These are phyloP conservation scores for Lolium perenne DNA, from an alignment of 176 grass and related monocot genomes.

Conservation along the genomic window DNA sequence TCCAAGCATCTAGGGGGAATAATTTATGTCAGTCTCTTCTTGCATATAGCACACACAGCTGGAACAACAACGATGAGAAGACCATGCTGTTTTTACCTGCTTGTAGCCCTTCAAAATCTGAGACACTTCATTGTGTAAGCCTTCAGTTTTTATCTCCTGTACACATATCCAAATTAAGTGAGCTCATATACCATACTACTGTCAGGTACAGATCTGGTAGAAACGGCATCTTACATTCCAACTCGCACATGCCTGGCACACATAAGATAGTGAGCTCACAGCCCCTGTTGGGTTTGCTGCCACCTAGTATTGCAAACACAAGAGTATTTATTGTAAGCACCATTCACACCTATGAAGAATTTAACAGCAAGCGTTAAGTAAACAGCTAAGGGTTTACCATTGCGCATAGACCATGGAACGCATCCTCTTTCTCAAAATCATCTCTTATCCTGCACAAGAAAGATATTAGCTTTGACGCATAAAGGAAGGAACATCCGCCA, in stretches of 20 bases:
- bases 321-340: slow-evolving; percentile 10
- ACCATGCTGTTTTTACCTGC: neutral
- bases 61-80: neutral
- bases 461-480: neutral
- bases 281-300: slow-evolving; percentile 72
- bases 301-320: slow-evolving; percentile 53
- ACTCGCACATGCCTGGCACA: slow-evolving; percentile 87
- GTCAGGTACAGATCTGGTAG: neutral
- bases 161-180: slow-evolving; percentile 17
- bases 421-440: slow-evolving; percentile 97
- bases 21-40: neutral
- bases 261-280: slow-evolving; percentile 64
- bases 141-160: slow-evolving; percentile 91
- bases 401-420: slow-evolving; percentile 89
- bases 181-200: slow-evolving; percentile 2
- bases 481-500: neutral
- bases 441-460: slow-evolving; percentile 51
- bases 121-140: slow-evolving; percentile 37
- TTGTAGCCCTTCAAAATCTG: neutral
- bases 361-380: neutral
- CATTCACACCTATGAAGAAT: neutral
- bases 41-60: neutral
- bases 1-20: slow-evolving; percentile 66
- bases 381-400: slow-evolving; percentile 53
- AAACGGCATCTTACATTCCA: slow-evolving; percentile 68